phyloP scores from a whole-genome alignment of 441 rosid species.

The Populus hybrid region DNA sequence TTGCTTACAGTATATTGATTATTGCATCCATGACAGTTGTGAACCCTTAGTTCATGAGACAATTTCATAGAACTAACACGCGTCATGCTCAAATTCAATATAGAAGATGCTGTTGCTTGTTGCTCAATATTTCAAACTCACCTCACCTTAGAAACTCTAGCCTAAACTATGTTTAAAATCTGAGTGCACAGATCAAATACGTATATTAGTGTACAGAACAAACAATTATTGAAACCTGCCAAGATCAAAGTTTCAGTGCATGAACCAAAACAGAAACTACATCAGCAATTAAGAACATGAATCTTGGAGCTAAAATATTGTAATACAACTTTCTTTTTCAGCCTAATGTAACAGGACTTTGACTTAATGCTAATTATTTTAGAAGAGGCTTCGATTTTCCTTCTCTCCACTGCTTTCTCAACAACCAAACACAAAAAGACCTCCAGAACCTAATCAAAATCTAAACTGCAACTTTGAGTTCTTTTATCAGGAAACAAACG shows the following conservation, averaged over 20 bases:
- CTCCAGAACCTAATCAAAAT: neutral
- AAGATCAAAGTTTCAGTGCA: slow-evolving; percentile 12
- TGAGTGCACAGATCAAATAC: slow-evolving; percentile 9
- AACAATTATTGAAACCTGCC: neutral
- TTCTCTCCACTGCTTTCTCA: neutral
- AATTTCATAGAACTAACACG: slow-evolving; percentile 45
- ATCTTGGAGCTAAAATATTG: neutral
- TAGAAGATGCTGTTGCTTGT: slow-evolving; percentile 22
- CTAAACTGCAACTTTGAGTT: neutral
- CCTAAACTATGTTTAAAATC: neutral
- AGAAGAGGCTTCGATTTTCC: neutral
- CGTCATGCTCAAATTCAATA: slow-evolving; percentile 40
- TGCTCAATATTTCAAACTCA: slow-evolving; percentile 18
- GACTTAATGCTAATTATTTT: neutral
- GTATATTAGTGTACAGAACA: neutral
- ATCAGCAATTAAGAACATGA: neutral
- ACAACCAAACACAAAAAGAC: neutral
- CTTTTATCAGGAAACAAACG: slow-evolving; percentile 9
- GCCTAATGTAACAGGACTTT: neutral
- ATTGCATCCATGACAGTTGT: slow-evolving; percentile 37
- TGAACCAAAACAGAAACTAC: neutral
- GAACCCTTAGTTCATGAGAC: slow-evolving; percentile 50
- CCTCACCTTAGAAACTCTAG: neutral
- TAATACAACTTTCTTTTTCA: neutral
- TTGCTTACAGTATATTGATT: slow-evolving; percentile 40